A percentile compares a stretch with the other conserved stretches of the same genome.
phyloP scores from a whole-genome alignment of 2,329 filamentous ascomycete genomes.

The Anthostomella pinea region DNA sequence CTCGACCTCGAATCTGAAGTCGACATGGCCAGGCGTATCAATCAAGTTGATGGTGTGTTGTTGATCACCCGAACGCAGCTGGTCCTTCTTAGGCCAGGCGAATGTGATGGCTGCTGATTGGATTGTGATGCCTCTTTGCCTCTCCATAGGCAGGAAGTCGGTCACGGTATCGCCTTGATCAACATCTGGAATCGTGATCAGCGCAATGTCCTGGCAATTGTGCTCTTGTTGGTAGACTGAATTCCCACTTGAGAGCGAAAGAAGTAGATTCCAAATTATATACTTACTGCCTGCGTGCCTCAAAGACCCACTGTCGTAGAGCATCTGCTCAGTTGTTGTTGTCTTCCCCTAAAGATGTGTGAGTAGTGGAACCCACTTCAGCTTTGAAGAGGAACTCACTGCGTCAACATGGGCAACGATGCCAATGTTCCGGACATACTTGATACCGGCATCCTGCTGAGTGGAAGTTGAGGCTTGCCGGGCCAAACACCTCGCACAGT shows the following conservation, averaged over 20 bases:
- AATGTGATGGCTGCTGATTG: conserved; percentile 97
- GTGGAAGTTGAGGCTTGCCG: conserved; percentile 18
- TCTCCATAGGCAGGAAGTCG: conserved; percentile 91
- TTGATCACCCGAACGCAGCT: conserved; percentile 24
- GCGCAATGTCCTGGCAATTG: too few relatives aligned
- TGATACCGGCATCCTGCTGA: conserved; percentile 40
- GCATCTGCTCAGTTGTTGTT: conserved; percentile 97
- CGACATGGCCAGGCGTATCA: conserved; percentile 93
- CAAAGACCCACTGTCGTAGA: conserved; percentile 91
- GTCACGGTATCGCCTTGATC: conserved; percentile 96
- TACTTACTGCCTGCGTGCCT: conserved; percentile 70
- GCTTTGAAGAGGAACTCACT: conserved; percentile 37
- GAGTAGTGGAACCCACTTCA: conserved; percentile 7
- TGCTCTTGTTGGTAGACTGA: too few relatives aligned
- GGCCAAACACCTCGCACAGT: conserved; percentile 4
- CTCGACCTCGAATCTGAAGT: conserved; percentile 96
- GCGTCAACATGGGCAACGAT: conserved; percentile 99
- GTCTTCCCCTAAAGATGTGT: conserved; percentile 70
- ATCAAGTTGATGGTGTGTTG: conserved; percentile 75
- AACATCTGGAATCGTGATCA: conserved; percentile 59
- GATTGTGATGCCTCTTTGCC: conserved; percentile 92
- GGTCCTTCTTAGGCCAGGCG: conserved; percentile 67
- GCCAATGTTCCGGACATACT: conserved; percentile 85
- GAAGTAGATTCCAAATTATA: too few relatives aligned
- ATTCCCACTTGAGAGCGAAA: too few relatives aligned